Base-by-base conservation (phyloP, 148 eudicot species). In the Heliamphora exappendiculata region DNA sequence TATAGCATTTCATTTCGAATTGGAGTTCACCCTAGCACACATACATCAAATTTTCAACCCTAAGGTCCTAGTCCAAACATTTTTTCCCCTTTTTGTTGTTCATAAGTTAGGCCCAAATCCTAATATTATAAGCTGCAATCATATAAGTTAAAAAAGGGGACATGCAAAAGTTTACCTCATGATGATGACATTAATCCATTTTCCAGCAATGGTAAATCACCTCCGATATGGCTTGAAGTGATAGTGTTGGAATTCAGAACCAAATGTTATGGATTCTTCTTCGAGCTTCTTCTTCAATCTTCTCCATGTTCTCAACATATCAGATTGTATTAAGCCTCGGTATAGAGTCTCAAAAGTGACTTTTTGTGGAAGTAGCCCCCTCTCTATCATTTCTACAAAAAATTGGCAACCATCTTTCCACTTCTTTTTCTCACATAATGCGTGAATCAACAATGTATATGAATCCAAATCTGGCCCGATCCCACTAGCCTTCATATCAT, bases 351-450 rank as follows among this genome's bases (percentile, higher is more conserved):
- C 98, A 83, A 95, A 95, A 5, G 98, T 95, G 33, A 86, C 84
- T 85, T 87, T 95, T 37, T 91, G 98, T 0, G 98, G 98, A 55
- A 95, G 89, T 80, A 87, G 79, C 29, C 98, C 98, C 82, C 78
- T 92, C 84, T 95, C 98, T 70, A 95, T 89, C 97, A 95, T 95
- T 83, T 95, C 94, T 72, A 91, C 89, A 55, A 95, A 95, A 77
- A 75, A 88, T 66, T 84, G 82, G 72, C 98, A 92, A 14, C 97
- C 98, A 37, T 85, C 86, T 78, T 76, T 87, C 98, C 98, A 95
- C 73, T 85, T 92, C 76, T 83, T 82, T 68, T 88, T 89, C 81
- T 86, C 89, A n/a, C 96, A 91, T 62, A 92, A 82, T 47, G 86
- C 92, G 67, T 95, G 98, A 79, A 95, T 80, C 90, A 95, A 85